Evolutionary conservation across 352 stramenopile genomes (phyloP), one percentile per base, ranked within the genome.

Genomic region (Pythium oligandrum): DNA sequence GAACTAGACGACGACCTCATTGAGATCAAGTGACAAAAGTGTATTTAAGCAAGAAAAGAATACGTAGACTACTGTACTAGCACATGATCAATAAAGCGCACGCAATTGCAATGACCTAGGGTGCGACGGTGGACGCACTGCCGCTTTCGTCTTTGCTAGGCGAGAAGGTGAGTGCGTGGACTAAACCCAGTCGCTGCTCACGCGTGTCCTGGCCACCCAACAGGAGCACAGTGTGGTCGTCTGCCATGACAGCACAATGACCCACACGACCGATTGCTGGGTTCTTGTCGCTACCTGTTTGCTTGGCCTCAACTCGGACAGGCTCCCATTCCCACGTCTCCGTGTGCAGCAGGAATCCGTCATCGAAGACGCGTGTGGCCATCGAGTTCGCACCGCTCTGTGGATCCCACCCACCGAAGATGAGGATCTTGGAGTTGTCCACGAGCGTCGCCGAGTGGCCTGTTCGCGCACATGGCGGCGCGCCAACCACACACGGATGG

Each of bases 371-470:
- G 12, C 69, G 78, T 7, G 75, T 59, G 8, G 75, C 67, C 10
- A 38, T 38, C 4, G 10, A 40, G 10, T 53, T 70, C 1, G 61
- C 72, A 36, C 67, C 70, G 4, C 54, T 71, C 72, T 97, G 93
- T 1, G 90, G 90, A 60, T 98, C 91, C 93, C 93, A 98, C 33
- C 93, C 93, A 40, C 93, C 93, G 53, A 96, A 95, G 53, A 98
- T 73, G 17, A 97, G 64, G 32, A 98, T 86, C 55, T 90, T 96
- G 35, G 57, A 69, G 44, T 94, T 82, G 44, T 86, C 76, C 51
- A 98, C 55, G 37, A 97, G 70, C 32, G 87, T 93, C 32, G 93
- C 88, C 5, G 78, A 91, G 63, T 98, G 91, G 4, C 91, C 93
- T 8, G 93, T 98, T 42, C 91, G 75, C 11, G 82, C 70, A 40